phyloP scores from a whole-genome alignment of 2,329 filamentous ascomycete genomes.

The Sarocladium brachiariae region DNA sequence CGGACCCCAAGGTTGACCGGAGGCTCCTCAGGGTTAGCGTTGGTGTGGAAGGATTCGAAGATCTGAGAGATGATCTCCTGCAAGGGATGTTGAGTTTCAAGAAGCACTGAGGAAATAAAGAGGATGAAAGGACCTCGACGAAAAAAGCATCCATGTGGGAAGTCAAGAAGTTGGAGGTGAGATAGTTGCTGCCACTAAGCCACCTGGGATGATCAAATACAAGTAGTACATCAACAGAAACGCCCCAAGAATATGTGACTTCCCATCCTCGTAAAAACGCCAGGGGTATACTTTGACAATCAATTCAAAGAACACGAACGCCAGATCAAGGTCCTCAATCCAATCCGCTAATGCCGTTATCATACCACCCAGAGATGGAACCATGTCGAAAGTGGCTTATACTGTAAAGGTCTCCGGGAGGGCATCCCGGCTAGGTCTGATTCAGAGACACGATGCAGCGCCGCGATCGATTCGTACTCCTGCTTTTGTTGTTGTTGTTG shows the following conservation, averaged over 20 bases:
- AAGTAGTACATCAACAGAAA: background rate
- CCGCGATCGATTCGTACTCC: no score
- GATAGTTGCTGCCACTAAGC: no score
- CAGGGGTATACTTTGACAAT: background rate
- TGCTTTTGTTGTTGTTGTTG: no score
- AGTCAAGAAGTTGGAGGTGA: no score
- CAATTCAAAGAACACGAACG: background rate
- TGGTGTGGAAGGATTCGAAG: constrained; percentile 80
- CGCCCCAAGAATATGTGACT: background rate
- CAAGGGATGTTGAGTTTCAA: constrained; percentile 55
- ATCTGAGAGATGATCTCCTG: constrained; percentile 69
- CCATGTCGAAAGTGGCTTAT: constrained; percentile 8
- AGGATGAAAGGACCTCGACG: background rate
- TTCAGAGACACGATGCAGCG: background rate
- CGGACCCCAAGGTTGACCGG: constrained; percentile 65
- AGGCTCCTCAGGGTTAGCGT: constrained; percentile 74
- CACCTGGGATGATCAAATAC: no score
- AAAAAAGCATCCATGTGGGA: background rate
- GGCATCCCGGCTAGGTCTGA: background rate
- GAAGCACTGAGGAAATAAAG: constrained; percentile 8
- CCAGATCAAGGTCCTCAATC: no score
- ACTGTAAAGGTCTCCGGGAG: background rate
- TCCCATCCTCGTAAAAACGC: constrained; percentile 1
- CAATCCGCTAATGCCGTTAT: no score
- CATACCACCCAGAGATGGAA: constrained; percentile 1